Percentiles rank a stretch among this genome's conserved stretches.
These are phyloP conservation scores for Penicillium coprophilum DNA, from an alignment of 495 filamentous ascomycete genomes.

Conservation along the genomic window DNA sequence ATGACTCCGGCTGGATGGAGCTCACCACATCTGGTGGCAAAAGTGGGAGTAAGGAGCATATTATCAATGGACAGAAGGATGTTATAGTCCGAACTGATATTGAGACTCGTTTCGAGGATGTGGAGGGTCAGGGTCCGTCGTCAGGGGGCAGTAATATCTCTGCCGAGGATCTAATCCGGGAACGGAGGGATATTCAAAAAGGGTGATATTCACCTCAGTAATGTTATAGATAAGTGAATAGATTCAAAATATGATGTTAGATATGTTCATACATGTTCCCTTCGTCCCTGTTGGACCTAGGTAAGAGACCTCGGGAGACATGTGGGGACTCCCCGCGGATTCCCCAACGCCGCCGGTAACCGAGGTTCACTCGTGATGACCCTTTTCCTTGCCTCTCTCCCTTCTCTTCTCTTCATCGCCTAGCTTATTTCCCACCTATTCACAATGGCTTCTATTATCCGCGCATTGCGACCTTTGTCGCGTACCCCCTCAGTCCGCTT, in stretches of 20 bases:
- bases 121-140: not conserved
- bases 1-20: conserved; percentile 7
- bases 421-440: conserved; percentile 13
- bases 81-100: conserved; percentile 9
- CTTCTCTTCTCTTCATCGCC: conserved; percentile 11
- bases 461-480: conserved; percentile 66
- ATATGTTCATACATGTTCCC: not conserved
- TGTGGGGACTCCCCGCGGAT: conserved; percentile 16
- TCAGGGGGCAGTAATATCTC: not conserved
- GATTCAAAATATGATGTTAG: too few relatives aligned
- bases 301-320: not conserved
- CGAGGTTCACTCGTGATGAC: conserved; percentile 45
- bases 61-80: not conserved
- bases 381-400: conserved; percentile 8
- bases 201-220: not conserved
- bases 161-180: not conserved
- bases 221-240: too few relatives aligned
- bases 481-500: conserved; percentile 54
- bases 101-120: conserved; percentile 8
- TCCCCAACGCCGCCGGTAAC: conserved; percentile 38
- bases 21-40: not conserved
- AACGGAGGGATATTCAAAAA: not conserved
- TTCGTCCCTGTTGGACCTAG: not conserved
- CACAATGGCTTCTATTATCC: conserved; percentile 69
- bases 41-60: conserved; percentile 9